Evolutionary conservation across 495 filamentous ascomycete species (phyloP).

Genomic region (Tuber magnatum): DNA sequence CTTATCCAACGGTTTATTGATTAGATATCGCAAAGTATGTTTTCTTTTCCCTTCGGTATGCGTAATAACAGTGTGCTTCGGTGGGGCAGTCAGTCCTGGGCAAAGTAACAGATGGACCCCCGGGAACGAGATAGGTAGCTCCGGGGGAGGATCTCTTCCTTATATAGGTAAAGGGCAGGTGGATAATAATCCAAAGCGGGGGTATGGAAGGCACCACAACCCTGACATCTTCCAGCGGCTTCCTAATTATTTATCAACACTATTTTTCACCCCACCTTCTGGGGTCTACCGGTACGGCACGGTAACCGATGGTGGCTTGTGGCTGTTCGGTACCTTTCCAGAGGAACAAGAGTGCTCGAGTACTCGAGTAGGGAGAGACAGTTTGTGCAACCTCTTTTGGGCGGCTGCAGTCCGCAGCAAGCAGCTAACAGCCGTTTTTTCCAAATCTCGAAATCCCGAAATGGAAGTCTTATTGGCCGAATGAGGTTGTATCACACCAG

Average conservation of each 20-base stretch:
- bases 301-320: constrained; percentile 2
- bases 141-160: constrained; percentile 26
- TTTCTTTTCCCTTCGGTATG: neutral
- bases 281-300: neutral
- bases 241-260: neutral
- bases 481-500: neutral
- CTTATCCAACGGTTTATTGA: constrained; percentile 3
- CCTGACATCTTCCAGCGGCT: neutral
- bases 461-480: neutral
- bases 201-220: neutral
- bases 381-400: neutral
- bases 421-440: neutral
- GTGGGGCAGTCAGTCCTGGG: neutral
- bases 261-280: neutral
- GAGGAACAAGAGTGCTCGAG: neutral
- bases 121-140: constrained; percentile 11
- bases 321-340: constrained; percentile 1
- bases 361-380: constrained; percentile 5
- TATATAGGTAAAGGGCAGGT: constrained; percentile 29
- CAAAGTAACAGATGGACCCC: neutral
- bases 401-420: constrained; percentile 2
- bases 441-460: neutral
- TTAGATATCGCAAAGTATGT: constrained; percentile 3
- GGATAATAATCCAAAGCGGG: constrained; percentile 1
- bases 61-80: neutral